Percentiles rank a stretch among this genome's conserved stretches.
Conservation (phyloP, 2,329 filamentous ascomycete genomes). For the Monosporascus sp. region DNA sequence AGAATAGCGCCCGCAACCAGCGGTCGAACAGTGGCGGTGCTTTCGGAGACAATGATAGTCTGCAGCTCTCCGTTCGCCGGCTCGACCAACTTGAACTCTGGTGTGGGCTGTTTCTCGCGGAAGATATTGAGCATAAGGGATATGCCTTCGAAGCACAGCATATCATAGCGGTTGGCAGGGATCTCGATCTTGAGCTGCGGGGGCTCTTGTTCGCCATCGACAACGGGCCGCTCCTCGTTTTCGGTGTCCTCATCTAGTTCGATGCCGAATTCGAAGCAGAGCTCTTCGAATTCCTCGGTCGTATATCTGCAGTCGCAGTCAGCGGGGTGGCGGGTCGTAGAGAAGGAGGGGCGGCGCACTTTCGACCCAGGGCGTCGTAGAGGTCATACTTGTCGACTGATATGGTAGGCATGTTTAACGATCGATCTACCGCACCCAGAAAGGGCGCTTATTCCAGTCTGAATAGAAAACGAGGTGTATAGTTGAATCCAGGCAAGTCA, state of each 20-base stretch:
- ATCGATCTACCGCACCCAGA: background rate
- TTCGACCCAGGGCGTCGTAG: slow-evolving; percentile 84
- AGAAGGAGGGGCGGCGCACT: slow-evolving; percentile 45
- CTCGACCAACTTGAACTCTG: slow-evolving; percentile 71
- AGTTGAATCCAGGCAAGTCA: slow-evolving; percentile 2
- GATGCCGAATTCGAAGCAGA: slow-evolving; percentile 98
- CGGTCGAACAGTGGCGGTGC: slow-evolving; percentile 73
- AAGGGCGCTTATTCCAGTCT: background rate
- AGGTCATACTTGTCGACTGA: slow-evolving; percentile 93
- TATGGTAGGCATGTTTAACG: slow-evolving; percentile 81
- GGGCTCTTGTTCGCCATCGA: slow-evolving; percentile 76
- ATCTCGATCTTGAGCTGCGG: slow-evolving; percentile 98
- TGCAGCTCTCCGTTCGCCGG: slow-evolving; percentile 70
- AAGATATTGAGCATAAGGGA: slow-evolving; percentile 95
- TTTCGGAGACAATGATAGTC: slow-evolving; percentile 72
- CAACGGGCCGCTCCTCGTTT: slow-evolving; percentile 64
- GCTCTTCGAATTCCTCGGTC: slow-evolving; percentile 89
- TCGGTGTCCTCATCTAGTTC: slow-evolving; percentile 96
- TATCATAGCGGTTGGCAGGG: slow-evolving; percentile 87
- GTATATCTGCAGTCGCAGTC: slow-evolving; percentile 57
- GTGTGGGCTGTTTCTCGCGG: slow-evolving; percentile 66
- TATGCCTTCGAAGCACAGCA: slow-evolving; percentile 97
- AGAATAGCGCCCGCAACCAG: slow-evolving; percentile 87
- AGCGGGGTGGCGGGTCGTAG: slow-evolving; percentile 9
- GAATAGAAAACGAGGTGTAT: background rate